Conservation (phyloP, 495 filamentous ascomycete species). For the Physcia stellaris region DNA sequence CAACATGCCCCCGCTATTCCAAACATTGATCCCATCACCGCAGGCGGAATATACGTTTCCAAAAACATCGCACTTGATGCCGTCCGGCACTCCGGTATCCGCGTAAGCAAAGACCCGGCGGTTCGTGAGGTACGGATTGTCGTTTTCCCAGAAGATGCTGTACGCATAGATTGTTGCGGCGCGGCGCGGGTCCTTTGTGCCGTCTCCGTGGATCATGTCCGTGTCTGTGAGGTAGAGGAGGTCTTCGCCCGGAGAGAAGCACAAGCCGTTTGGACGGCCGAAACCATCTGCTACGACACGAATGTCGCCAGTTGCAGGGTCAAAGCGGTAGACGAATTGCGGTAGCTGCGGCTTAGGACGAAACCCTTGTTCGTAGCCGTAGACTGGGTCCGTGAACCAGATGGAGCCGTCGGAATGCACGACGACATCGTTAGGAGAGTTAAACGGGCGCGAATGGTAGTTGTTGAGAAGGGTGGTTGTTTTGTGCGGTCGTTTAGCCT, state of each 20-base stretch:
- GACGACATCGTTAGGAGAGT: constrained; percentile 33
- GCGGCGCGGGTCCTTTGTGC: constrained; percentile 12
- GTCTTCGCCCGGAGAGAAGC: constrained; percentile 32
- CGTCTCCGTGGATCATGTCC: constrained; percentile 25
- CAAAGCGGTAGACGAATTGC: constrained; percentile 37
- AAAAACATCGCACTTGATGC: constrained; percentile 28
- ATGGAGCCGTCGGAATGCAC: constrained; percentile 28
- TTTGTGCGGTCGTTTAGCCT: constrained; percentile 22
- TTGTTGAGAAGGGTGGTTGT: constrained; percentile 21
- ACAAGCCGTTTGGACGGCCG: constrained; percentile 32
- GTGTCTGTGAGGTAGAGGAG: constrained; percentile 38
- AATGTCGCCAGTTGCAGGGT: constrained; percentile 31
- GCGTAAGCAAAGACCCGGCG: constrained; percentile 45
- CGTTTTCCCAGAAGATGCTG: constrained; percentile 9
- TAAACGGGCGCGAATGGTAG: constrained; percentile 33
- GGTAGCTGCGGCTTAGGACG: constrained; percentile 32
- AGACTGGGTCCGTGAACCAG: constrained; percentile 45
- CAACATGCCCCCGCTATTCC: constrained; percentile 26
- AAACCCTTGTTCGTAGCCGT: constrained; percentile 29
- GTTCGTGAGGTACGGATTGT: constrained; percentile 30
- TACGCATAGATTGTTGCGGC: constrained; percentile 17
- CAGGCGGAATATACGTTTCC: constrained; percentile 34
- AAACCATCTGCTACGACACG: constrained; percentile 38
- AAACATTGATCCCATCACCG: constrained; percentile 32
- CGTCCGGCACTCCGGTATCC: constrained; percentile 39